Evolutionary conservation across 225 moss, liverwort and hornwort genomes (phyloP).

Genomic region (Straminergon stramineum): DNA sequence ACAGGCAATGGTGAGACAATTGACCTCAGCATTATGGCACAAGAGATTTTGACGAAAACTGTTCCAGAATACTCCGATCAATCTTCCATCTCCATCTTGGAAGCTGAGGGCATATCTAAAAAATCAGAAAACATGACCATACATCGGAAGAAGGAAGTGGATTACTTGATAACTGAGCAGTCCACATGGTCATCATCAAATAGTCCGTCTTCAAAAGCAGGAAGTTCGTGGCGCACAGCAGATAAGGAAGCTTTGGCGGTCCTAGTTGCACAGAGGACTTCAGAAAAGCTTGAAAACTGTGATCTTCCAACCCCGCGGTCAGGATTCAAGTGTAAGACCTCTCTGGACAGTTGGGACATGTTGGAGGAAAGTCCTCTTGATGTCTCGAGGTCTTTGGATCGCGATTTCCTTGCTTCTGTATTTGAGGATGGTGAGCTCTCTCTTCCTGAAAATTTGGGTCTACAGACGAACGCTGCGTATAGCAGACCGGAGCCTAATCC

Average conservation of each 20-base stretch:
- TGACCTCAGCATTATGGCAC: slow-evolving; percentile 15
- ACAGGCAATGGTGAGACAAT: background rate
- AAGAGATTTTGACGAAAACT: slow-evolving; percentile 33
- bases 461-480: slow-evolving; percentile 29
- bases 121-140: background rate
- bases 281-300: slow-evolving; percentile 55
- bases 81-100: slow-evolving; percentile 2
- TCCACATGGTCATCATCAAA: slow-evolving; percentile 11
- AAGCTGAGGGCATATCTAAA: background rate
- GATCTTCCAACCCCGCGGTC: slow-evolving; percentile 53
- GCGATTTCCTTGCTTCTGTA: slow-evolving; percentile 35
- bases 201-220: slow-evolving; percentile 18
- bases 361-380: slow-evolving; percentile 23
- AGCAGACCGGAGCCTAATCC: slow-evolving; percentile 6
- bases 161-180: background rate
- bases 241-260: slow-evolving; percentile 50
- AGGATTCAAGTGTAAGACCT: slow-evolving; percentile 23
- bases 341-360: slow-evolving; percentile 50
- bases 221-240: slow-evolving; percentile 49
- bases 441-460: slow-evolving; percentile 34
- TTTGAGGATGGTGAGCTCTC: slow-evolving; percentile 59
- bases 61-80: slow-evolving; percentile 14
- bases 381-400: slow-evolving; percentile 35
- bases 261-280: slow-evolving; percentile 47
- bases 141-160: slow-evolving; percentile 16